A percentile compares a stretch with the other conserved stretches of the same genome.
Evolutionary conservation across 2,329 filamentous ascomycete genomes (phyloP).

Genomic region (Pseudohalonectria lignicola): DNA sequence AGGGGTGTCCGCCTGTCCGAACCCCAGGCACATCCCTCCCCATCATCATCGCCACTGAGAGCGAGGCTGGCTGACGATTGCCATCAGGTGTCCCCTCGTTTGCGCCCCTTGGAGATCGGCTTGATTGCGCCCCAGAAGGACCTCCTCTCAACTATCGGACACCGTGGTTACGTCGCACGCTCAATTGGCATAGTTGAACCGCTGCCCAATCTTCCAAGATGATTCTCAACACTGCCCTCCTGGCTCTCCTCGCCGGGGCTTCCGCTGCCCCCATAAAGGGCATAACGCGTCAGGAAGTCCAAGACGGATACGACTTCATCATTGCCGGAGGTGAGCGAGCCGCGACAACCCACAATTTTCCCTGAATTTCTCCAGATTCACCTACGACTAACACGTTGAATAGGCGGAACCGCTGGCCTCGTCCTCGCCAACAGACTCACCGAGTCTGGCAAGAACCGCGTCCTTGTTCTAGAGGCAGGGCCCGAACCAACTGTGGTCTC

Average conservation of each 20-base stretch:
- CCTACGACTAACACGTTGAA: too few relatives aligned
- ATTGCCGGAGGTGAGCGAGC: conserved; percentile 1
- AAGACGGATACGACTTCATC: conserved; percentile 3
- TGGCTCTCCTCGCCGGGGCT: not conserved
- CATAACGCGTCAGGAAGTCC: not conserved
- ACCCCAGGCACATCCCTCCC: too few relatives aligned
- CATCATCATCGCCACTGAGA: too few relatives aligned
- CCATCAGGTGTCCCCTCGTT: too few relatives aligned
- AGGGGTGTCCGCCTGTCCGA: too few relatives aligned
- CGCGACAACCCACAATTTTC: not conserved
- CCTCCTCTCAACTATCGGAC: not conserved
- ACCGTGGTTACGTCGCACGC: not conserved
- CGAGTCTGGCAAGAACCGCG: conserved; percentile 12
- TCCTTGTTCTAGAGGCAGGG: conserved; percentile 14
- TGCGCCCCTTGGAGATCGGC: too few relatives aligned
- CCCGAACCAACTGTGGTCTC: conserved; percentile 11
- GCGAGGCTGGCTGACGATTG: too few relatives aligned
- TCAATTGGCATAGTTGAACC: not conserved
- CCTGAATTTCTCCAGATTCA: not conserved
- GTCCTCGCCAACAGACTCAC: conserved; percentile 14
- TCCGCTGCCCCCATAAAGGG: conserved; percentile 1
- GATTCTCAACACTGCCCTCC: not conserved
- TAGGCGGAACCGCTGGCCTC: conserved; percentile 14
- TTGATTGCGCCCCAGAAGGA: not conserved
- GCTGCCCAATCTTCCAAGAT: too few relatives aligned